phyloP scores from a whole-genome alignment of 1,139 yeast species.

The Suhomyces bribrorum region DNA sequence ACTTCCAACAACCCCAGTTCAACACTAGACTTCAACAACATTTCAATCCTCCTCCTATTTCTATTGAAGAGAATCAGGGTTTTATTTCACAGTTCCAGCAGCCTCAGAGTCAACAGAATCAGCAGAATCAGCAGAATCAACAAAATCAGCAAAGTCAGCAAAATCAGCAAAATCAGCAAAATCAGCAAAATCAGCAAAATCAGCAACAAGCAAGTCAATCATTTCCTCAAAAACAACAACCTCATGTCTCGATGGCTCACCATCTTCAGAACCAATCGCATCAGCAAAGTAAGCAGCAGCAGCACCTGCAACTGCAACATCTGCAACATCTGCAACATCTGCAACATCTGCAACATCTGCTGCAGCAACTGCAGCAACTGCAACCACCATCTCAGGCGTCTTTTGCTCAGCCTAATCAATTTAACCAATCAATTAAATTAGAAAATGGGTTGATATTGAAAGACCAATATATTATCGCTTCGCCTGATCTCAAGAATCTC shows the following conservation, averaged over 20 bases:
- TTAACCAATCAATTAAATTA: conserved; percentile 32
- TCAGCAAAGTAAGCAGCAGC: conserved; percentile 7
- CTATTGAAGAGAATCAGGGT: conserved; percentile 13
- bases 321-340: conserved; percentile 9
- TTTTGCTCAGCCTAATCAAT: conserved; percentile 5
- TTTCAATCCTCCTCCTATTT: conserved; percentile 10
- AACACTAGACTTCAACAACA: conserved; percentile 13
- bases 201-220: conserved; percentile 13
- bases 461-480: conserved; percentile 54
- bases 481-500: conserved; percentile 47
- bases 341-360: conserved; percentile 12
- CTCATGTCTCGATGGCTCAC: conserved; percentile 12
- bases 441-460: conserved; percentile 60
- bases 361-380: conserved; percentile 3
- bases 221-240: conserved; percentile 7
- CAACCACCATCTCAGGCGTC: conserved; percentile 2
- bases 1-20: conserved; percentile 23
- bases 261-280: conserved; percentile 10
- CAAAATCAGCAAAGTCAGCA: conserved; percentile 10
- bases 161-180: conserved; percentile 8
- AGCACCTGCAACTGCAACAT: conserved; percentile 12
- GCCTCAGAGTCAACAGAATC: conserved; percentile 6
- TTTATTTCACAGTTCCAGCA: conserved; percentile 8
- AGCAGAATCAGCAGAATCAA: conserved; percentile 1
- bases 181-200: conserved; percentile 6